These are phyloP conservation scores for Fusarium sacchari DNA, from an alignment of 2,329 filamentous ascomycete species.

Conservation along the genomic window DNA sequence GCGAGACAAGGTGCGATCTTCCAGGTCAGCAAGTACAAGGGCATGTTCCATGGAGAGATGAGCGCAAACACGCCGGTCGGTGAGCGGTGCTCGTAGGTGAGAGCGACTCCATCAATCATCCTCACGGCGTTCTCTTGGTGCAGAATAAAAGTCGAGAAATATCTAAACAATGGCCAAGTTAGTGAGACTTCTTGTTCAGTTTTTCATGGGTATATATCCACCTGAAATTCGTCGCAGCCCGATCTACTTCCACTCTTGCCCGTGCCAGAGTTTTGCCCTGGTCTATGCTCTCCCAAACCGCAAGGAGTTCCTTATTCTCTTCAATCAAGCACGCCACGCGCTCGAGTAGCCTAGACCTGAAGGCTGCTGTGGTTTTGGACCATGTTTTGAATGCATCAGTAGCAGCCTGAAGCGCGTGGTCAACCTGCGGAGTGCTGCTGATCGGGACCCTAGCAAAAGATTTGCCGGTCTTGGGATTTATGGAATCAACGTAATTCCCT, in stretches of 20 bases:
- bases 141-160: neutral
- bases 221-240: neutral
- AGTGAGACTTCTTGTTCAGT: neutral
- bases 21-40: neutral
- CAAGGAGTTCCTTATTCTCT: neutral
- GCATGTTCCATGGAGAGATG: neutral
- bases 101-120: neutral
- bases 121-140: neutral
- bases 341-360: neutral
- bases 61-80: neutral
- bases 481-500: neutral
- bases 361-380: neutral
- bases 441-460: neutral
- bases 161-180: fast-evolving
- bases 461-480: neutral
- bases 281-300: neutral
- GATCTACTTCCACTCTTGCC: neutral
- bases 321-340: neutral
- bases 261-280: neutral
- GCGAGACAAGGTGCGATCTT: neutral
- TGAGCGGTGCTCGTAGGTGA: neutral
- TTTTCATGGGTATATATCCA: fast-evolving
- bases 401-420: neutral
- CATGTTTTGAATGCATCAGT: neutral
- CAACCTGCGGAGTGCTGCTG: neutral